A percentile compares a stretch with the other conserved stretches of the same genome.
Conservation (phyloP, 2,329 filamentous ascomycete species). For the Raffaelea ambrosiae region DNA sequence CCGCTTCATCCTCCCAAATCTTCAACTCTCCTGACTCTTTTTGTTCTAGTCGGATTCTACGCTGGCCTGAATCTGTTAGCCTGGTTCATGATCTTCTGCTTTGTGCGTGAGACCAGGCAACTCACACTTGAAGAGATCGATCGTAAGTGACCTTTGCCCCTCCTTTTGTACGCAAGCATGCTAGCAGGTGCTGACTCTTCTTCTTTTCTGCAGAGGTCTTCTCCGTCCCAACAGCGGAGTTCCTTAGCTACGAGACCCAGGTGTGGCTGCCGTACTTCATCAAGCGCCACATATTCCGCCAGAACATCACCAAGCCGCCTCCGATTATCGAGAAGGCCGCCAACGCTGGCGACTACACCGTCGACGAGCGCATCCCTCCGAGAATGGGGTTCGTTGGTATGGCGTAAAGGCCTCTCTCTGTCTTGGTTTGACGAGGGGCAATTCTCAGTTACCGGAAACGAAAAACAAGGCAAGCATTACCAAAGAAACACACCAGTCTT, state of each 20-base stretch:
- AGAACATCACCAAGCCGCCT: background rate
- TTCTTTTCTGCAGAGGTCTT: conserved; percentile 50
- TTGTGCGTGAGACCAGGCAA: conserved; percentile 53
- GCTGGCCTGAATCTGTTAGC: conserved; percentile 48
- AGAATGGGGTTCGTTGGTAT: too few relatives aligned
- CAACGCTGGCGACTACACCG: too few relatives aligned
- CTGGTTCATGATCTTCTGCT: conserved; percentile 49
- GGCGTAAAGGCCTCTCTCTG: too few relatives aligned
- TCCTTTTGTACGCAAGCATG: conserved; percentile 29
- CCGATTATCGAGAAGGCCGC: background rate
- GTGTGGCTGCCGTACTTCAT: conserved; percentile 49
- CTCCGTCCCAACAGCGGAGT: conserved; percentile 49
- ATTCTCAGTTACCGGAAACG: too few relatives aligned
- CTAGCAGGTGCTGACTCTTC: too few relatives aligned
- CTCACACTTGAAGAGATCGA: conserved; percentile 51
- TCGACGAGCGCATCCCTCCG: too few relatives aligned
- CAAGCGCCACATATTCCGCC: background rate
- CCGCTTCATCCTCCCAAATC: background rate
- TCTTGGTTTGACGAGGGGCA: too few relatives aligned
- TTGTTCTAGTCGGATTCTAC: conserved; percentile 35
- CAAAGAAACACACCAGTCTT: too few relatives aligned
- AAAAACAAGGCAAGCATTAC: too few relatives aligned
- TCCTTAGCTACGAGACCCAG: conserved; percentile 47
- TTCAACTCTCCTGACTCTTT: background rate
- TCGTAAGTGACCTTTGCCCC: conserved; percentile 50